These are phyloP conservation scores for Mycena kentingensis DNA, from an alignment of 768 basidiomycete genomes.

Conservation along the genomic window DNA sequence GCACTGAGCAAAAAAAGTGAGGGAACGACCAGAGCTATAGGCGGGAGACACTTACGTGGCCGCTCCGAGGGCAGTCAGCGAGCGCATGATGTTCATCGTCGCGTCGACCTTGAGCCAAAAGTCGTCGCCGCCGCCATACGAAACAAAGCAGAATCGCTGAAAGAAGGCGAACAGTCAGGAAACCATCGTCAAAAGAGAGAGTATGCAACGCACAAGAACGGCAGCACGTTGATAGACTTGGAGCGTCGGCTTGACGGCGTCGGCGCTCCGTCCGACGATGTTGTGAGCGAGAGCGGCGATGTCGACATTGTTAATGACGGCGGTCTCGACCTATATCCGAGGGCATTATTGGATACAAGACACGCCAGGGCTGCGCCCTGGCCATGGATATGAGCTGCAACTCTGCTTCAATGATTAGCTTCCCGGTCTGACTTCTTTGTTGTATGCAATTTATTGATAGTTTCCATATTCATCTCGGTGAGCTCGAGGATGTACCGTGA, in stretches of 20 bases:
- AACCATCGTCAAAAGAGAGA: neutral
- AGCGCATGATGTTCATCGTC: neutral
- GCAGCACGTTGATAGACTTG: neutral
- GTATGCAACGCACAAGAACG: neutral
- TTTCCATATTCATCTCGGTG: too few relatives aligned
- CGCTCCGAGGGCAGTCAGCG: neutral
- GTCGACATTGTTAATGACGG: neutral
- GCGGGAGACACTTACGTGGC: neutral
- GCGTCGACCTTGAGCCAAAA: neutral
- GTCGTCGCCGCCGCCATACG: neutral
- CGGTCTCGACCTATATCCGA: neutral
- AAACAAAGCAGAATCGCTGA: neutral
- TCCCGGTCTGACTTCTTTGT: too few relatives aligned
- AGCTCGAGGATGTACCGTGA: too few relatives aligned
- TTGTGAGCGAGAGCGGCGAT: neutral
- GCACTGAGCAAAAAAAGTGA: neutral
- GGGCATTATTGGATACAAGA: too few relatives aligned
- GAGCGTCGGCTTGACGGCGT: neutral
- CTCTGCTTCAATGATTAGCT: too few relatives aligned
- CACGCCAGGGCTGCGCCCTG: too few relatives aligned
- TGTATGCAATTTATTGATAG: too few relatives aligned
- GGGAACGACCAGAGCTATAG: neutral
- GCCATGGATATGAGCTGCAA: too few relatives aligned
- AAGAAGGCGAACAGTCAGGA: neutral
- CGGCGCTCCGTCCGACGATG: neutral